Evolutionary conservation across 192 early-diverging fungal genomes (phyloP).

Genomic region (Coemansia guatemalensis): DNA sequence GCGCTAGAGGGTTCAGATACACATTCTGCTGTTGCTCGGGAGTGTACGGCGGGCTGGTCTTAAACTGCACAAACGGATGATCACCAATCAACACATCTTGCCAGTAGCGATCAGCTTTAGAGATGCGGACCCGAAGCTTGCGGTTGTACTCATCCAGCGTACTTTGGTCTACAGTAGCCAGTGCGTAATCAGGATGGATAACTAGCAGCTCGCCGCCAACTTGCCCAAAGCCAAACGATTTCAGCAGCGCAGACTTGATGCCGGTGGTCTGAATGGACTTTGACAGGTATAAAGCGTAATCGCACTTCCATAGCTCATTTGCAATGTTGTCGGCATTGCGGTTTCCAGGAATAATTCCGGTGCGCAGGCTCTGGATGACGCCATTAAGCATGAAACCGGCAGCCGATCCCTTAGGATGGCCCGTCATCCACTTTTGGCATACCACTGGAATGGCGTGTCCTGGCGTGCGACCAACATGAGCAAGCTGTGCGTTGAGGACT

Average conservation of each 20-base stretch:
- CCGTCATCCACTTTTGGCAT: slow-evolving; percentile 93
- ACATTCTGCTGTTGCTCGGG: slow-evolving; percentile 20
- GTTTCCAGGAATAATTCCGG: slow-evolving; percentile 89
- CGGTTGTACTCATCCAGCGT: slow-evolving; percentile 18
- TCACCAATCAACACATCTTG: slow-evolving; percentile 35
- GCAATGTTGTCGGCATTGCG: no score
- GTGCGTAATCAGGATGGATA: slow-evolving; percentile 64
- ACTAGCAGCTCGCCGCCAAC: slow-evolving; percentile 67
- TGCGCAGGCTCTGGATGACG: slow-evolving; percentile 77
- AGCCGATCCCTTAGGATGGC: slow-evolving; percentile 87
- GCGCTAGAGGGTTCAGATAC: slow-evolving; percentile 15
- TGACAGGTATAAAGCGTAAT: slow-evolving; percentile 79
- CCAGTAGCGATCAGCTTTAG: slow-evolving; percentile 21
- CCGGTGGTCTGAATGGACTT: slow-evolving; percentile 64
- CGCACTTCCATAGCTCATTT: slow-evolving; percentile 67
- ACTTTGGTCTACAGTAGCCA: slow-evolving; percentile 30
- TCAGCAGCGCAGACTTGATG: slow-evolving; percentile 65
- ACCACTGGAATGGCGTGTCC: slow-evolving; percentile 81
- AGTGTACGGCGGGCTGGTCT: slow-evolving; percentile 22
- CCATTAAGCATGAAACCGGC: slow-evolving; percentile 96
- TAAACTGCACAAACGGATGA: slow-evolving; percentile 34
- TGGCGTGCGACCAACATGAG: no score
- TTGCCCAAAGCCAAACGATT: slow-evolving; percentile 72
- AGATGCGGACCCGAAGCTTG: slow-evolving; percentile 5
- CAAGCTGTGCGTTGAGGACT: no score